A percentile compares a stretch with the other conserved stretches of the same genome.
phyloP scores from a whole-genome alignment of 768 basidiomycete species.

The Boletus speciosus region DNA sequence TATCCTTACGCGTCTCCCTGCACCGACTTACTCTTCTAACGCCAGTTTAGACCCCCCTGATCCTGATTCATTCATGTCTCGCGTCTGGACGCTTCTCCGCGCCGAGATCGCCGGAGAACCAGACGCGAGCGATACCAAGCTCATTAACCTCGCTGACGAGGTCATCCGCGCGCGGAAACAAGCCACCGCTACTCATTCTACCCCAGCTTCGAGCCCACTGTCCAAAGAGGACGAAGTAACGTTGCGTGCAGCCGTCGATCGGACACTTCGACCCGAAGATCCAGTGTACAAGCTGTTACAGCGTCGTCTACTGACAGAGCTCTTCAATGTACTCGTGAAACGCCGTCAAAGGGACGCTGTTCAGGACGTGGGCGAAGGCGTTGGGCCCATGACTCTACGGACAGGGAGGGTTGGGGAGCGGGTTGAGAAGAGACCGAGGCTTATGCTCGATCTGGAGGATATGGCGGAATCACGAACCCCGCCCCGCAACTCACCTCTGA shows the following conservation, averaged over 20 bases:
- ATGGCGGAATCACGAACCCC: conserved; percentile 7
- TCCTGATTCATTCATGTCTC: conserved; percentile 45
- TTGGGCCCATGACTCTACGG: conserved; percentile 27
- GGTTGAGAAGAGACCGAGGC: conserved; percentile 25
- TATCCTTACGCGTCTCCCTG: conserved; percentile 47
- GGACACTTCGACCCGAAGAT: conserved; percentile 57
- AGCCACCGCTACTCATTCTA: neutral
- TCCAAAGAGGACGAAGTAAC: conserved; percentile 44
- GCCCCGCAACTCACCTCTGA: neutral
- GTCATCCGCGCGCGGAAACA: conserved; percentile 53
- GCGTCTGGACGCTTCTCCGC: conserved; percentile 64
- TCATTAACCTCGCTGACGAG: conserved; percentile 72
- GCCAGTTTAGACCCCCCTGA: conserved; percentile 7
- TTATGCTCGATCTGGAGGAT: conserved; percentile 26
- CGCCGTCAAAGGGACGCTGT: conserved; percentile 7
- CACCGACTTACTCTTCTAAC: conserved; percentile 5
- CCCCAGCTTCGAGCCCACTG: conserved; percentile 2
- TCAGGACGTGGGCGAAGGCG: neutral
- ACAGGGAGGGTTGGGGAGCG: conserved; percentile 29
- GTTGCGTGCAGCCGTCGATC: conserved; percentile 59
- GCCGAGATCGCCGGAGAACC: conserved; percentile 45
- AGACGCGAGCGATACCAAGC: conserved; percentile 43
- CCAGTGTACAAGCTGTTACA: conserved; percentile 66
- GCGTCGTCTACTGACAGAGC: conserved; percentile 49
- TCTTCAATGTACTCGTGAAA: conserved; percentile 29